A percentile compares a stretch with the other conserved stretches of the same genome.
Evolutionary conservation across 495 filamentous ascomycete species (phyloP).

Genomic region (Rhizodiscina lignyota): DNA sequence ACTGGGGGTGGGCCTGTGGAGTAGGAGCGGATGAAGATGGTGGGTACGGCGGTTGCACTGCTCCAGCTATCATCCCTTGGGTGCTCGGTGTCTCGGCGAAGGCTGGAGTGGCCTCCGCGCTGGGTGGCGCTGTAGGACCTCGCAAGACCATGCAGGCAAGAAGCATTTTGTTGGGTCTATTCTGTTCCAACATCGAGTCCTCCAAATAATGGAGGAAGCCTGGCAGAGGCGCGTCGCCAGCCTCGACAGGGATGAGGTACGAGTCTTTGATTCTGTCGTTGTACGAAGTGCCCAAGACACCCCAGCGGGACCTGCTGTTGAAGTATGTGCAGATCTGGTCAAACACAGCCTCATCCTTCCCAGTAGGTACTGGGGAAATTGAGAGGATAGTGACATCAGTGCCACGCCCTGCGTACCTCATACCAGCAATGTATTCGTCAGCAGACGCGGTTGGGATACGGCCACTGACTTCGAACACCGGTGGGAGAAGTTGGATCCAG

Average conservation of each 20-base stretch:
- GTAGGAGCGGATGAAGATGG: slow-evolving; percentile 2
- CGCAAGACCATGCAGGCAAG: no score
- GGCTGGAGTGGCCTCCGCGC: no score
- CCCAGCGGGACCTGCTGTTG: slow-evolving; percentile 55
- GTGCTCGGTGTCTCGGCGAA: no score
- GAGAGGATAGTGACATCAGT: slow-evolving; percentile 54
- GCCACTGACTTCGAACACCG: slow-evolving; percentile 57
- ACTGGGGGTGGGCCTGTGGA: slow-evolving; percentile 5
- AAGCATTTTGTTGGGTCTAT: no score
- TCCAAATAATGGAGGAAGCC: slow-evolving; percentile 46
- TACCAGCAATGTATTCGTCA: slow-evolving; percentile 72
- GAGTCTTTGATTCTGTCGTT: slow-evolving; percentile 19
- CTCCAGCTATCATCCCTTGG: neutral
- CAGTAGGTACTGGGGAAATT: slow-evolving; percentile 14
- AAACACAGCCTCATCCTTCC: neutral
- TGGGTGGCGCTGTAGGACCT: no score
- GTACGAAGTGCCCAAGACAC: slow-evolving; percentile 58
- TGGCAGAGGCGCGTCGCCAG: slow-evolving; percentile 11
- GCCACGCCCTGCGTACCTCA: slow-evolving; percentile 52
- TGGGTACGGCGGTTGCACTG: slow-evolving; percentile 1
- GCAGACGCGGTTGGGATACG: slow-evolving; percentile 67
- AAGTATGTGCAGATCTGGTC: slow-evolving; percentile 68
- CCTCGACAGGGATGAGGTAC: slow-evolving; percentile 24
- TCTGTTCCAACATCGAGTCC: no score
- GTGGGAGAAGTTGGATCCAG: slow-evolving; percentile 56